Evolutionary conservation across 257 asterid genomes (phyloP), one percentile per base, ranked within the genome.

Genomic region (Penstemon barbatus): DNA sequence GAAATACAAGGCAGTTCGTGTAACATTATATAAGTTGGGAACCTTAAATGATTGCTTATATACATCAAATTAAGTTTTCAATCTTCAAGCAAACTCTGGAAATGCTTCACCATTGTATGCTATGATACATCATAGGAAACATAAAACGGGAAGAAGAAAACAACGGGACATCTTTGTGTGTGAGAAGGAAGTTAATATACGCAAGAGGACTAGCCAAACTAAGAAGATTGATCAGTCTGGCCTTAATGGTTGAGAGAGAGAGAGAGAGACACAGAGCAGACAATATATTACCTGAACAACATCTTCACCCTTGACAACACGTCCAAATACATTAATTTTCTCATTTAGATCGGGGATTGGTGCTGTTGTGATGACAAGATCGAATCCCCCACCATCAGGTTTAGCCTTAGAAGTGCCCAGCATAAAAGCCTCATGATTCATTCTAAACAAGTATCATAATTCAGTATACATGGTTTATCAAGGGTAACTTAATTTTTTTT

Each of bases 391-490:
- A 46, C 73, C 84, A 53, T 79, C 88, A 53, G 75, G 83, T 75
- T 77, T 92, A 42, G 80, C 78, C 87, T 88, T 90, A 66, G 95
- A 87, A 66, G 96, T 90, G 58, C 98, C 98, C 77, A 93, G 86
- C 97, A 93, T 90, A 84, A 93, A 93, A 9, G 98, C 98, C 78
- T 93, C 98, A 76, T 93, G 98, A 87, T 93, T 93, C 84, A 85
- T 56, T 80, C 90, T 85, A 71, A 57, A 70, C 66, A 68, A 57
- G 62, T 59, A 60, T 40, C 37, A 65, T 33, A 45, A 4, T 55
- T 58, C 48, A 69, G 58, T 45, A 57, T 33, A 33, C 51, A 8
- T 57, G n/a, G 57, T 63, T 62, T 43, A 51, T 56, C 39, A 43
- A 65, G 66, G 68, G 7, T 18, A 19, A 4, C 37, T 1, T 25